Evolutionary conservation across 345 rosid genomes (phyloP).

Genomic region (Hirschfeldia incana): DNA sequence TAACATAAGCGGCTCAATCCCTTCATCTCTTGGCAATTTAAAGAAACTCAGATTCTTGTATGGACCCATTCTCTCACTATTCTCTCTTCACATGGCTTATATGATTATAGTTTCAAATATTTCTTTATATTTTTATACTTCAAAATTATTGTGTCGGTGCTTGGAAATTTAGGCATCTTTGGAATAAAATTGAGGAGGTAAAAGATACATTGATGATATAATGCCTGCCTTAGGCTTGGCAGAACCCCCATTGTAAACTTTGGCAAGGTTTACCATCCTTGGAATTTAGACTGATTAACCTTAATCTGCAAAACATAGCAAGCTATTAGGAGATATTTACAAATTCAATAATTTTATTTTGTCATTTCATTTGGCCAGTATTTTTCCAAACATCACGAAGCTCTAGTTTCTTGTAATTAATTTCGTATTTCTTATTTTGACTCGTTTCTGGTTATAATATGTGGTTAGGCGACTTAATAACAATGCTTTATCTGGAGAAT

Average conservation of each 20-base stretch:
- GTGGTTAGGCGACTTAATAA: slow-evolving; percentile 75
- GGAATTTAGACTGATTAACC: too few species aligned
- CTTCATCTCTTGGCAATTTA: slow-evolving; percentile 59
- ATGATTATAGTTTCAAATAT: not conserved
- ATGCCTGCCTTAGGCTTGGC: not conserved
- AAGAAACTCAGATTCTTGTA: slow-evolving; percentile 67
- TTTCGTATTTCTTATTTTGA: not conserved
- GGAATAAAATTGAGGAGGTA: not conserved
- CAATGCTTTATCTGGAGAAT: slow-evolving; percentile 55
- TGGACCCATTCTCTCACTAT: slow-evolving; percentile 12
- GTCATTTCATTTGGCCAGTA: too few species aligned
- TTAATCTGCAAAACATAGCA: not conserved
- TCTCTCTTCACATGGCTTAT: not conserved
- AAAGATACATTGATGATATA: not conserved
- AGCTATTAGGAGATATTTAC: not conserved
- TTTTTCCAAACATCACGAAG: too few species aligned
- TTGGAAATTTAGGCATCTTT: not conserved
- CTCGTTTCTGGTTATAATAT: not conserved
- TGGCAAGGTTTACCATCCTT: not conserved
- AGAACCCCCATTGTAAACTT: not conserved
- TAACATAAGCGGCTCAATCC: slow-evolving; percentile 51
- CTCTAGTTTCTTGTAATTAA: too few species aligned
- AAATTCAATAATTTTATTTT: not conserved
- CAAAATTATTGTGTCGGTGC: not conserved
- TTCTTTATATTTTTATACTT: not conserved